These are phyloP conservation scores for Lepidium campestre DNA, from an alignment of 441 rosid genomes.

Conservation along the genomic window DNA sequence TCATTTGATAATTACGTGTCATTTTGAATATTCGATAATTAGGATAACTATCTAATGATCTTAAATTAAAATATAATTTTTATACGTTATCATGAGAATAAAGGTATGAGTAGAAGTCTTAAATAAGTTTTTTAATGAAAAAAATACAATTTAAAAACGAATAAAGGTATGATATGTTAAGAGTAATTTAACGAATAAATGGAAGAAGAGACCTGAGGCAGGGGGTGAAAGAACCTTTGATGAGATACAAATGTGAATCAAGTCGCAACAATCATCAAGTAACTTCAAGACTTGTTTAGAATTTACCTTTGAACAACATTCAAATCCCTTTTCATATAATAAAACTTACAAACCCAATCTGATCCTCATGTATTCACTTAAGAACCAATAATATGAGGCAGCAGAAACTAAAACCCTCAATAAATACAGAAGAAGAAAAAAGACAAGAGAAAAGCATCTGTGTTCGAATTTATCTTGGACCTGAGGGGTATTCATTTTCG, in stretches of 20 bases:
- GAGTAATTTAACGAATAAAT: not conserved
- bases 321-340: slow-evolving; percentile 11
- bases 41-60: too few species aligned
- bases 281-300: slow-evolving; percentile 5
- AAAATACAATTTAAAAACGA: too few species aligned
- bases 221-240: not conserved
- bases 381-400: slow-evolving; percentile 20
- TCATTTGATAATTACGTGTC: too few species aligned
- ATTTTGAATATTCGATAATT: too few species aligned
- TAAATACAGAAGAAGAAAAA: slow-evolving; percentile 17
- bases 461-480: slow-evolving; percentile 25
- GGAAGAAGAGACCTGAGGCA: not conserved
- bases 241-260: slow-evolving; percentile 8
- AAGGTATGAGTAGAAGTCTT: too few species aligned
- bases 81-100: too few species aligned
- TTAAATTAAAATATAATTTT: too few species aligned
- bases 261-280: not conserved
- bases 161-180: not conserved
- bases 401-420: slow-evolving; percentile 16
- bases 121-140: too few species aligned
- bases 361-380: slow-evolving; percentile 22
- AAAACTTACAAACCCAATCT: slow-evolving; percentile 24
- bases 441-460: not conserved
- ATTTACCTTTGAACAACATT: slow-evolving; percentile 24
- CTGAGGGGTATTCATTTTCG: slow-evolving; percentile 29